Evolutionary conservation across 2,329 filamentous ascomycete genomes (phyloP), one percentile per base, ranked within the genome.

Genomic region (Colletotrichum echinochloae): DNA sequence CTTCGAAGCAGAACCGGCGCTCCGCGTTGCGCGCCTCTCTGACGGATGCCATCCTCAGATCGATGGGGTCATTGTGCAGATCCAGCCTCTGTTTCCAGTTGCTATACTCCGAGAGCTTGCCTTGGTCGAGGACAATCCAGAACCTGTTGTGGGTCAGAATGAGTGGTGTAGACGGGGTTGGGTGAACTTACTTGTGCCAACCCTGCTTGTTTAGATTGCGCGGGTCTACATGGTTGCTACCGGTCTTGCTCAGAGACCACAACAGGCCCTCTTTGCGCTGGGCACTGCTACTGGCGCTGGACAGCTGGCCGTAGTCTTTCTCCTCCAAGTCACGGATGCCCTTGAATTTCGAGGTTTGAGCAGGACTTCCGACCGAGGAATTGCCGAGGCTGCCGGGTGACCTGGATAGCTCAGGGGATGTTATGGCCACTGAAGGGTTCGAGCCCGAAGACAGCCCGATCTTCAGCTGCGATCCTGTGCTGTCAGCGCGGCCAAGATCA

Each of bases 51-150:
- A 98, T 96, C 44, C 96, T 92, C 55, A 99, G 85, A 80, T 99
- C 97, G 74, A 99, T 98, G 0, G 96, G 96, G 2, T 98, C 96
- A 90, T 97, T 98, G 79, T 99, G 97, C 33, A 98, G 85, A 80
- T 99, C 96, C 30, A 99, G 88, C 79, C 90, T 95, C 79, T 99
- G 94, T 82, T 99, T 99, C 96, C 96, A 99, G 80, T 99, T 98
- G 79, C 95, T 97, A 81, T 99, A 99, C 78, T 99, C 96, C 1
- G 95, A 98, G 20, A 99, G 87, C 79, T 96, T 97, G 30, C 96
- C 96, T 81, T 97, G 95, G 79, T 98, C 97, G 54, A 99, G 86
- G 2, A 99, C 96, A 73, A 99, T 97, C 96, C 96, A 99, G 82
- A 98, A 99, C 78, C 94, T 97, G 75, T 48, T n/a, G 20, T 74